Evolutionary conservation across 2,329 filamentous ascomycete genomes (phyloP).

Genomic region (Emmonsiellopsis sp.): DNA sequence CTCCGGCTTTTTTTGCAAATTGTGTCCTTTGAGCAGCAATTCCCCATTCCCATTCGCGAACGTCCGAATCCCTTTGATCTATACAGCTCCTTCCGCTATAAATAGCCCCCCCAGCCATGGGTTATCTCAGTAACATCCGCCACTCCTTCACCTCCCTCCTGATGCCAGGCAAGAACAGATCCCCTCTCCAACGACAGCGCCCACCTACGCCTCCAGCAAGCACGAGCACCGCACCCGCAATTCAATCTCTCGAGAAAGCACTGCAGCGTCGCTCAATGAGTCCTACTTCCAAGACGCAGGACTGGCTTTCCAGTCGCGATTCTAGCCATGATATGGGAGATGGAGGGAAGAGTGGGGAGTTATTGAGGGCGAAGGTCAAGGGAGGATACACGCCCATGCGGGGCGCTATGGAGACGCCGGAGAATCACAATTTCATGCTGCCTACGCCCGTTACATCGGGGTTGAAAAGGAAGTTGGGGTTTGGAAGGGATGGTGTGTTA

Average conservation of each 20-base stretch:
- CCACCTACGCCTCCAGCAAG: not conserved
- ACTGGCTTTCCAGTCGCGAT: not conserved
- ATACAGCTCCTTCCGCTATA: not conserved
- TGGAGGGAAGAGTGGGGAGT: too few relatives aligned
- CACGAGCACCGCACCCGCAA: not conserved
- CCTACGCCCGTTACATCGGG: not conserved
- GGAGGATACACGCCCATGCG: too few relatives aligned
- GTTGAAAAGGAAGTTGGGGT: conserved; percentile 1
- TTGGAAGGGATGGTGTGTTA: not conserved
- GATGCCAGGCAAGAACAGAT: not conserved
- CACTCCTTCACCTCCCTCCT: conserved; percentile 1
- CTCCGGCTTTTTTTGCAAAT: too few relatives aligned
- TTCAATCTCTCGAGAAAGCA: not conserved
- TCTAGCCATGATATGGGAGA: not conserved
- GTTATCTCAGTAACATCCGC: not conserved
- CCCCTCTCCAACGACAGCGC: not conserved
- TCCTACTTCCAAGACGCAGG: not conserved
- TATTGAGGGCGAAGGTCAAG: not conserved
- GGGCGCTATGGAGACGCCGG: not conserved
- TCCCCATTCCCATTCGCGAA: not conserved
- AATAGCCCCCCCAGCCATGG: conserved; percentile 1
- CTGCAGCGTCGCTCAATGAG: conserved; percentile 1
- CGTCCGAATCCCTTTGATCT: not conserved
- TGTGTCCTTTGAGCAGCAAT: not conserved
- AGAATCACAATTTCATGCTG: not conserved